phyloP scores from a whole-genome alignment of 1,284 basidiomycete genomes.

The Mycosarcoma mackinlayi region DNA sequence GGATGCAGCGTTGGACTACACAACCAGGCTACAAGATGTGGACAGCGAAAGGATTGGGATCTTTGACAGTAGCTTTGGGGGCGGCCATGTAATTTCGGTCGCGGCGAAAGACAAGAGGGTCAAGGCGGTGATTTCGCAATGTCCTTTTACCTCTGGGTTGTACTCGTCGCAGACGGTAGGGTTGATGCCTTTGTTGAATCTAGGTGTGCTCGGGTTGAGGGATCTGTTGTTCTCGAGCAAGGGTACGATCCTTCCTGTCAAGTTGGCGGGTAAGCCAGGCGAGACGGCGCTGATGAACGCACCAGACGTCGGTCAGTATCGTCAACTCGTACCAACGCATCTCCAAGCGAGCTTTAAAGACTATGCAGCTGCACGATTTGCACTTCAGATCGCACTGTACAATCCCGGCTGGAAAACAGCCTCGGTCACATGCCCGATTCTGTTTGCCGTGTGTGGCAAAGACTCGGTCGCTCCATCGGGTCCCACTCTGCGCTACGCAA shows the following conservation, averaged over 20 bases:
- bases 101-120: slow-evolving; percentile 48
- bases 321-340: slow-evolving; percentile 26
- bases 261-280: slow-evolving; percentile 43
- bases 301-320: slow-evolving; percentile 25
- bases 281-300: slow-evolving; percentile 52
- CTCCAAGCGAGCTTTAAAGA: slow-evolving; percentile 6
- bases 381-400: slow-evolving; percentile 46
- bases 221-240: slow-evolving; percentile 44
- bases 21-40: slow-evolving; percentile 26
- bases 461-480: slow-evolving; percentile 54
- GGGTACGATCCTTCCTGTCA: slow-evolving; percentile 31
- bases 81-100: slow-evolving; percentile 57
- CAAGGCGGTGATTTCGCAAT: slow-evolving; percentile 55
- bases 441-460: slow-evolving; percentile 61
- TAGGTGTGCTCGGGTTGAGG: slow-evolving; percentile 20
- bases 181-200: slow-evolving; percentile 18
- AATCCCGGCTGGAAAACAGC: slow-evolving; percentile 51
- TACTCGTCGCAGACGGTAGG: slow-evolving; percentile 32
- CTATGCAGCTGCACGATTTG: slow-evolving; percentile 50
- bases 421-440: slow-evolving; percentile 50
- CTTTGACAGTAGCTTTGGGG: slow-evolving; percentile 58
- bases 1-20: slow-evolving; percentile 44
- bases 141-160: slow-evolving; percentile 60
- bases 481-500: slow-evolving; percentile 49
- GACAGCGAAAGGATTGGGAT: slow-evolving; percentile 50